phyloP scores from a whole-genome alignment of 441 rosid genomes.

The Bruguiera hainesii region DNA sequence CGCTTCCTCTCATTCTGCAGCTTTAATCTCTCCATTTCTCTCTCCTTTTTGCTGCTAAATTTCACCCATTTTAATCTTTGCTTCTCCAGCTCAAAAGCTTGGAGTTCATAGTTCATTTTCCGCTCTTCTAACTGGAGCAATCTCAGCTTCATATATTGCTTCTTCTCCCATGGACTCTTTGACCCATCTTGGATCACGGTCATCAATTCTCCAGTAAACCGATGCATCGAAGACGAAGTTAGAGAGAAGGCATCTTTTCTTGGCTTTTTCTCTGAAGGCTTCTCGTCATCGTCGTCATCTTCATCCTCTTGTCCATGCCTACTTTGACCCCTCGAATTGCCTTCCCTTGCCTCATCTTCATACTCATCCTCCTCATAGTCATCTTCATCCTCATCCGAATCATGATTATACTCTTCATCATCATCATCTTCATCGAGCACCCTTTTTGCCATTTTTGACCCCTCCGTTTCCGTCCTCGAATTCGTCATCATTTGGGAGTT shows the following conservation, averaged over 20 bases:
- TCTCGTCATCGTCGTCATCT: constrained; percentile 37
- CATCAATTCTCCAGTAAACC: constrained; percentile 40
- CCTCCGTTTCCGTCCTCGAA: constrained; percentile 33
- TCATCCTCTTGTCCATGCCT: constrained; percentile 49
- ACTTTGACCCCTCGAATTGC: constrained; percentile 32
- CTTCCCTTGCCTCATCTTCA: constrained; percentile 20
- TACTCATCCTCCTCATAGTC: constrained; percentile 34
- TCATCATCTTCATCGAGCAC: constrained; percentile 40
- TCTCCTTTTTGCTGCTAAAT: constrained; percentile 77
- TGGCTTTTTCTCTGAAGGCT: constrained; percentile 29
- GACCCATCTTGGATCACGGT: constrained; percentile 48
- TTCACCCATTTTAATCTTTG: constrained; percentile 88
- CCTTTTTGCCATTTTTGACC: constrained; percentile 27
- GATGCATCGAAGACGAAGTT: constrained; percentile 39
- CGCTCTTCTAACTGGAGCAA: constrained; percentile 63
- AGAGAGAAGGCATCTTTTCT: constrained; percentile 20
- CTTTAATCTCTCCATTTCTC: constrained; percentile 88
- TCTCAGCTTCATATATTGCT: constrained; percentile 68
- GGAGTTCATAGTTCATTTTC: constrained; percentile 51
- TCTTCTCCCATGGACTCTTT: constrained; percentile 79
- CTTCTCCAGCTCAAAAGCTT: constrained; percentile 79
- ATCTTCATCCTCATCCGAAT: constrained; percentile 36
- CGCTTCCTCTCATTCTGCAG: constrained; percentile 60
- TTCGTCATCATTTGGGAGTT: constrained; percentile 20
- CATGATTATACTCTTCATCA: constrained; percentile 40